Base-by-base conservation (phyloP, 2,329 filamentous ascomycete genomes). In the Xylaria sp. region DNA sequence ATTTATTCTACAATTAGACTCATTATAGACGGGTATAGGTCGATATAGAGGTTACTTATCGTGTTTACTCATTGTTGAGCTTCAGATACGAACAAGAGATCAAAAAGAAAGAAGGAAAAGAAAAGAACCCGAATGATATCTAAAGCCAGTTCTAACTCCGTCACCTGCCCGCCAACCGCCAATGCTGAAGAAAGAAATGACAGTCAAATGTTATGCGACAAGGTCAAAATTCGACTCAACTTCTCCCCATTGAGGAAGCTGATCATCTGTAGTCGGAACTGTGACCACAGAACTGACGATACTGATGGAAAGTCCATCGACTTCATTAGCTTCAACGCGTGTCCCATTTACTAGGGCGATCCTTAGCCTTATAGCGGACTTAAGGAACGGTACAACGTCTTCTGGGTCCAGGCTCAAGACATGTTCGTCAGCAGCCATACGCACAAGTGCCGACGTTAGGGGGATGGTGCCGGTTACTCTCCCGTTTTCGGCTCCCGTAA, bases 401-500 rank as follows among this genome's bases (percentile, higher is more conserved):
- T 71, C 72, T 0, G 80, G 74, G 2, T 80, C 78, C 23, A 87
- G 75, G 69, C 80, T 77, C 1, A 72, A 60, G n/a, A 87, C 68
- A 15, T 73, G 73, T 6, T 81, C 80, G 0, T 74, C 74, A 1
- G 76, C 76, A 3, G 86, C 78, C 75, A 83, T 80, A 56, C 81
- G 79, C 70, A 85, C 78, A 63, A 89, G 74, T 3, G 83, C 81
- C 7, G 82, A 81, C 1, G 87, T 89, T 70, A 89, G 73, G 0
- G 87, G 87, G 13, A 87, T 78, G 0, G 86, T 84, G 1, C 86
- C 85, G 1, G 85, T 82, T 18, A 86, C 34, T 76, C 77, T 50
- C 75, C 79, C 28, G 77, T 78, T 67, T 75, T 78, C 23, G 78
- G 82, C 82, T n/a, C 64, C 65, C 44, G 67, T 64, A 41, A 75